These are phyloP conservation scores for Mycena haematopus DNA, from an alignment of 768 basidiomycete species.

Conservation along the genomic window DNA sequence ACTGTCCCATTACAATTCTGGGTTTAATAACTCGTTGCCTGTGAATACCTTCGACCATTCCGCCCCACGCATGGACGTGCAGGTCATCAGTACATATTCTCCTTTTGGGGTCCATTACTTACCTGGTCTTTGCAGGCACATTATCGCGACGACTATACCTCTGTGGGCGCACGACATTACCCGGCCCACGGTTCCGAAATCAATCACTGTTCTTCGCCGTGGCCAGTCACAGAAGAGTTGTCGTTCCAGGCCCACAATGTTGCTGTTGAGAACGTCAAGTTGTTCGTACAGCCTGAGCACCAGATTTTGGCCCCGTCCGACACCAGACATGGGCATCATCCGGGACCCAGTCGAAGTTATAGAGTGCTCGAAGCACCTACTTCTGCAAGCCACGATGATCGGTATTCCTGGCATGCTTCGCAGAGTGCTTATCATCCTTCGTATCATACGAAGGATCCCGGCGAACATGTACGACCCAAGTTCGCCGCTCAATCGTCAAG, in stretches of 20 bases:
- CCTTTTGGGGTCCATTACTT: not conserved
- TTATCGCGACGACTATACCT: not conserved
- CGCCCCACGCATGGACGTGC: not conserved
- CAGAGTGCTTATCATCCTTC: constrained; percentile 3
- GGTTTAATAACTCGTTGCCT: not conserved
- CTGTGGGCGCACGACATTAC: constrained; percentile 7
- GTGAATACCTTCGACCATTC: not conserved
- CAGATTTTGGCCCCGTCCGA: not conserved
- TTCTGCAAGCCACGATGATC: not conserved
- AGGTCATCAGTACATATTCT: not conserved
- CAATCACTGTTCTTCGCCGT: constrained; percentile 1
- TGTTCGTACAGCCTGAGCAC: not conserved
- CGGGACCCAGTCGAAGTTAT: not conserved
- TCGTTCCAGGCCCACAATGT: not conserved
- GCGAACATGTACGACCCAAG: not conserved
- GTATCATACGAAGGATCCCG: not conserved
- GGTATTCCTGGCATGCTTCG: constrained; percentile 3
- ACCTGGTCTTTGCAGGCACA: no score
- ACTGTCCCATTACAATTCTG: not conserved
- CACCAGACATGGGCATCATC: not conserved
- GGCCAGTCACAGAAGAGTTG: constrained; percentile 1
- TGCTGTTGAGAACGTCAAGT: not conserved
- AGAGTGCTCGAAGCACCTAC: not conserved
- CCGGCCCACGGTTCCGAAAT: not conserved
- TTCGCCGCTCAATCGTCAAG: not conserved